phyloP scores from a whole-genome alignment of 352 stramenopile species.

The Pythium aphanidermatum region DNA sequence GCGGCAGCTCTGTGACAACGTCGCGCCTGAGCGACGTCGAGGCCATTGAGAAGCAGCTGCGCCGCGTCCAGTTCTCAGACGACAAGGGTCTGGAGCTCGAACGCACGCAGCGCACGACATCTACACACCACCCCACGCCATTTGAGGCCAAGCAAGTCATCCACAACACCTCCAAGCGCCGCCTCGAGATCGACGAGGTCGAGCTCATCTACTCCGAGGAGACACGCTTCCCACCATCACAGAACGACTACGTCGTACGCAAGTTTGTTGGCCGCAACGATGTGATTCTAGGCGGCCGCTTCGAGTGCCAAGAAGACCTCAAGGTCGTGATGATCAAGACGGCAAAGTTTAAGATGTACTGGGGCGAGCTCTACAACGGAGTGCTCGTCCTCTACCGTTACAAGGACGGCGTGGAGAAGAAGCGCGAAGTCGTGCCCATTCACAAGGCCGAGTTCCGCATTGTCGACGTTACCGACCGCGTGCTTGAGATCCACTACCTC shows the following conservation, averaged over 20 bases:
- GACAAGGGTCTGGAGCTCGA: constrained; percentile 12
- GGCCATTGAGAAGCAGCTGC: constrained; percentile 8
- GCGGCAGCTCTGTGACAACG: constrained; percentile 3
- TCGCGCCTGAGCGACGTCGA: constrained; percentile 8
- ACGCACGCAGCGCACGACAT: constrained; percentile 9
- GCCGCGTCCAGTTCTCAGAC: constrained; percentile 48
- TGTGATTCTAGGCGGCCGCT: constrained; percentile 41
- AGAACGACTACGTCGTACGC: constrained; percentile 16
- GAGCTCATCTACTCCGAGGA: constrained; percentile 21
- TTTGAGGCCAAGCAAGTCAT: constrained; percentile 15
- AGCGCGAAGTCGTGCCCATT: constrained; percentile 40
- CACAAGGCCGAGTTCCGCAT: constrained; percentile 37
- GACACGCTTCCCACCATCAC: constrained; percentile 14
- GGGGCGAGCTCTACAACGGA: constrained; percentile 64
- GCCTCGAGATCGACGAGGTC: constrained; percentile 18
- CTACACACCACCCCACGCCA: constrained; percentile 20
- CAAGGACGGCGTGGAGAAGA: constrained; percentile 50
- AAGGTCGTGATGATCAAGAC: constrained; percentile 3
- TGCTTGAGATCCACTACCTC: constrained; percentile 52
- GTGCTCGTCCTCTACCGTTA: constrained; percentile 55
- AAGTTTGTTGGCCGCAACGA: constrained; percentile 43
- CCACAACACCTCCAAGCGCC: constrained; percentile 18
- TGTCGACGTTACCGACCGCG: constrained; percentile 38
- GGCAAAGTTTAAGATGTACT: constrained; percentile 23
- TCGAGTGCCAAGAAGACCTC: constrained; percentile 38